These are phyloP conservation scores for Cerrena zonata DNA, from an alignment of 1,284 basidiomycete genomes.

Conservation along the genomic window DNA sequence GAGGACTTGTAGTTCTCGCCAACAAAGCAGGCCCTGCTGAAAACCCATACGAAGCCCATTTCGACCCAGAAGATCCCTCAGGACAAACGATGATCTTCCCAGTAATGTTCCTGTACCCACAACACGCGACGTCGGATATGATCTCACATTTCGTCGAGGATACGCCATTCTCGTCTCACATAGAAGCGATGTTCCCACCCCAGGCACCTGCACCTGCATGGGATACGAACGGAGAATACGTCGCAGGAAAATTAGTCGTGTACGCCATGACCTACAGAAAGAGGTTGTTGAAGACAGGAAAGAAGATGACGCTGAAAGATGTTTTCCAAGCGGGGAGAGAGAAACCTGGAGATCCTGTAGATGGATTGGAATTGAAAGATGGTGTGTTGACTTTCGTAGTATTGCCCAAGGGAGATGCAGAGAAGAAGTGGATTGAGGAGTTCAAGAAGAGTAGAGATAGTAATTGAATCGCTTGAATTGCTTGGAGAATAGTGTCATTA, in stretches of 20 bases:
- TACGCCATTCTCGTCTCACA: slow-evolving; percentile 75
- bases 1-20: slow-evolving; percentile 55
- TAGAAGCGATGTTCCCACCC: slow-evolving; percentile 79
- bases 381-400: slow-evolving; percentile 84
- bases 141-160: slow-evolving; percentile 84
- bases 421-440: slow-evolving; percentile 84
- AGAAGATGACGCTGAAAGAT: slow-evolving; percentile 79
- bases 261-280: slow-evolving; percentile 79
- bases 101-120: slow-evolving; percentile 89
- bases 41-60: slow-evolving; percentile 53
- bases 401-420: slow-evolving; percentile 75
- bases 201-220: slow-evolving; percentile 61
- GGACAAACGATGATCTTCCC: slow-evolving; percentile 70
- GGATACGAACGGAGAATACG: slow-evolving; percentile 77
- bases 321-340: slow-evolving; percentile 61
- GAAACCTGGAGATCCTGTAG: slow-evolving; percentile 55
- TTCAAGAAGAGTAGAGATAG: slow-evolving; percentile 61
- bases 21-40: slow-evolving; percentile 52
- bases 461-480: background rate
- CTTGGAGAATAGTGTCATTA: too few species aligned
- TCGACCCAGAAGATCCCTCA: slow-evolving; percentile 58
- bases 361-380: slow-evolving; percentile 83
- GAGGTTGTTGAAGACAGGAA: slow-evolving; percentile 83
- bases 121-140: slow-evolving; percentile 82
- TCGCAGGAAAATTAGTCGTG: slow-evolving; percentile 59